Conservation (phyloP, 1,284 basidiomycete genomes). For the Retiboletus flavoniger region DNA sequence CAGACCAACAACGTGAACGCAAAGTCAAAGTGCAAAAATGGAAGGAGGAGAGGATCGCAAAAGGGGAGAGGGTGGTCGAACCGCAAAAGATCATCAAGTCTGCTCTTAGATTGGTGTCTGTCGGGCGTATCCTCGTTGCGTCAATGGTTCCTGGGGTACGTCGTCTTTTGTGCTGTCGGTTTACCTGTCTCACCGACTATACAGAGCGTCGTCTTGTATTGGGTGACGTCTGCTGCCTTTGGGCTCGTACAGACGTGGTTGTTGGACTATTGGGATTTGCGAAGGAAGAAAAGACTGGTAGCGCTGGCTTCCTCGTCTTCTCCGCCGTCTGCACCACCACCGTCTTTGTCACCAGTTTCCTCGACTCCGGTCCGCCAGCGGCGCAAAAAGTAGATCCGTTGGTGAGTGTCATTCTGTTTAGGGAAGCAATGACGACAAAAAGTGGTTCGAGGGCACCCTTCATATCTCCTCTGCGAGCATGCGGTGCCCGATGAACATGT, state of each 20-base stretch:
- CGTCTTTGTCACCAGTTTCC: neutral
- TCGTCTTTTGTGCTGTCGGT: neutral
- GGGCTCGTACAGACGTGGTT: conserved; percentile 77
- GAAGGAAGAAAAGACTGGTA: conserved; percentile 39
- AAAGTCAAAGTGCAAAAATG: conserved; percentile 38
- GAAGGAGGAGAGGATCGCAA: conserved; percentile 47
- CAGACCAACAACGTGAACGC: conserved; percentile 49
- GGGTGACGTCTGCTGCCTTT: conserved; percentile 80
- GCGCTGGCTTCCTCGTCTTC: conserved; percentile 3
- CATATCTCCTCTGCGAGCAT: conserved; percentile 26
- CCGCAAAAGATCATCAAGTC: conserved; percentile 61
- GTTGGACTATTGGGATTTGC: conserved; percentile 64
- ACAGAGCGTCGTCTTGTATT: conserved; percentile 78
- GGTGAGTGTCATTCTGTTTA: conserved; percentile 19
- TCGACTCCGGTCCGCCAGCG: neutral
- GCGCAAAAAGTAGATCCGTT: conserved; percentile 16
- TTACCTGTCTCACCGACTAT: conserved; percentile 10
- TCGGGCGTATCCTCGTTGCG: conserved; percentile 76
- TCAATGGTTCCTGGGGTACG: conserved; percentile 74
- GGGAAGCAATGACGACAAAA: conserved; percentile 59
- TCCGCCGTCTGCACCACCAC: neutral
- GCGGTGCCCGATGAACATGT: conserved; percentile 55
- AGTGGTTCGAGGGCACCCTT: conserved; percentile 69
- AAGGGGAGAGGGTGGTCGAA: conserved; percentile 45
- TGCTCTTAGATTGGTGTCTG: conserved; percentile 57